phyloP scores from a whole-genome alignment of 225 moss, liverwort and hornwort species.

The Climacium dendroides region DNA sequence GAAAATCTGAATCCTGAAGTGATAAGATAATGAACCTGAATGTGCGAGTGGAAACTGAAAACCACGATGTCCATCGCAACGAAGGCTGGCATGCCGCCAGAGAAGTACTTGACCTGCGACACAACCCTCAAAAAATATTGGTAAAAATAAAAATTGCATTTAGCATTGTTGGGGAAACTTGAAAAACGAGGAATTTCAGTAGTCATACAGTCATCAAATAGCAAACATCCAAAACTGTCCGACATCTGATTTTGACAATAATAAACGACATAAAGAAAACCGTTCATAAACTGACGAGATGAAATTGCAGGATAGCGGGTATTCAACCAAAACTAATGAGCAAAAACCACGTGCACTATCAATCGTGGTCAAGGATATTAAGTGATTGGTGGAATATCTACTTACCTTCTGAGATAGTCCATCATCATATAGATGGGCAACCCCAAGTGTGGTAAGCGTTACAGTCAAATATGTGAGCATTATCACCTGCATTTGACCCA shows the following conservation, averaged over 20 bases:
- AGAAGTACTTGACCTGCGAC: constrained; percentile 46
- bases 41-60: constrained; percentile 84
- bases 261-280: neutral
- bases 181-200: neutral
- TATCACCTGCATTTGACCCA: constrained; percentile 43
- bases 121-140: neutral
- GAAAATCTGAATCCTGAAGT: neutral
- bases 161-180: neutral
- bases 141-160: neutral
- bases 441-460: constrained; percentile 56
- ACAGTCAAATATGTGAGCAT: constrained; percentile 75
- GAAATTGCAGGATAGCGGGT: neutral
- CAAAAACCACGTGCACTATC: neutral
- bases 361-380: neutral
- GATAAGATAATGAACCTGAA: constrained; percentile 47
- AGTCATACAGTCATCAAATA: neutral
- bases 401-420: constrained; percentile 61
- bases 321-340: neutral
- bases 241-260: neutral
- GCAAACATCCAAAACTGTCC: neutral
- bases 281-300: neutral
- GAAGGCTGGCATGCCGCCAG: constrained; percentile 48
- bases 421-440: constrained; percentile 32
- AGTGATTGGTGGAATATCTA: neutral
- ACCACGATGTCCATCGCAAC: constrained; percentile 82